Evolutionary conservation across 345 rosid genomes (phyloP), one percentile per base, ranked within the genome.

Genomic region (Pugionium cornutum): DNA sequence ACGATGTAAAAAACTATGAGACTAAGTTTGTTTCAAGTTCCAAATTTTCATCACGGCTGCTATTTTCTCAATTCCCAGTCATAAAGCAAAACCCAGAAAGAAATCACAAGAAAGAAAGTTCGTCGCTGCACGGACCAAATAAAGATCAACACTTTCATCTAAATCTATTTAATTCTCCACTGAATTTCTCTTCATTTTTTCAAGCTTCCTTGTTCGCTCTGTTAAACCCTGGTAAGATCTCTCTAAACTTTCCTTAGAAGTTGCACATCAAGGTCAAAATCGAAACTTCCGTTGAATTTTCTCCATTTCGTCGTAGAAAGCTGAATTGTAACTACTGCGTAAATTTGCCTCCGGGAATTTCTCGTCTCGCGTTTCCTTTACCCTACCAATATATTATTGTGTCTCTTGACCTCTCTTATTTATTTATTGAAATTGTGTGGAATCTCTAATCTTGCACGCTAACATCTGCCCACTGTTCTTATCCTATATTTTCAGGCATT

Each of bases 401-500:
- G 59, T 59, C 45, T 60, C 65, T 58, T 58, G 57, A 9, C 53
- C 10, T 2, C 43, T 47, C 57, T 43, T 37, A 66, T 60, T 67
- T 67, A 46, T 73, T 73, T 73, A 73, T 60, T 58, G 67, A 45
- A 56, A 43, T 6, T 41, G 10, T 8, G 63, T 39, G n/a, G 58
- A 71, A 70, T 78, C 67, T 45, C 56, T 59, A 75, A 39, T 69
- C 82, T 62, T 75, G 50, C 83, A 82, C 83, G 91, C 86, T 37
- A 82, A 51, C 72, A 31, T 54, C n/a, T 64, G 39, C 52, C 7
- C 47, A 74, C 74, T 69, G 58, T 62, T 60, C 76, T 66, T 52
- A 66, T 66, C 76, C 26, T 72, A 27, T 72, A 28, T 31, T 51
- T 64, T 35, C 44, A 39, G 78, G 37, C 59, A 47, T 53, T 67